Evolutionary conservation across 2,329 filamentous ascomycete genomes (phyloP).

Genomic region (Cercospora sesami): DNA sequence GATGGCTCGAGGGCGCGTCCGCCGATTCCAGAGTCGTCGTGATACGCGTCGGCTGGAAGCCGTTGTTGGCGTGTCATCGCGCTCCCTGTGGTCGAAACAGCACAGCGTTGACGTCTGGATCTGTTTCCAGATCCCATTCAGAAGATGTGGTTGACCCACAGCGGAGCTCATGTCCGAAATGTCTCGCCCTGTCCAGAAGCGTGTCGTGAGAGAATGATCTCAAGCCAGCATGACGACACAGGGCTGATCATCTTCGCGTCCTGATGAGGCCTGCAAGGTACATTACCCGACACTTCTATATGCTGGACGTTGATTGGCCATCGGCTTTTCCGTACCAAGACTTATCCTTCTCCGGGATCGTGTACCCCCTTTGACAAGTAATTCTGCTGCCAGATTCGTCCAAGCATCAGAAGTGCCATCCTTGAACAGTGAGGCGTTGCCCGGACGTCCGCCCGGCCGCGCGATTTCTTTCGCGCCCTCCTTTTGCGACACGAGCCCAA

Average conservation of each 20-base stretch:
- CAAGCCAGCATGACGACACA: neutral
- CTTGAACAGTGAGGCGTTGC: constrained; percentile 1
- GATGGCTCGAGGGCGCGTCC: neutral
- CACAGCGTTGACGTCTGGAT: neutral
- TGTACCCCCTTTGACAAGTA: neutral
- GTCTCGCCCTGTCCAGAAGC: constrained; percentile 1
- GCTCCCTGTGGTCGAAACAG: neutral
- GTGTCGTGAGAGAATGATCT: neutral
- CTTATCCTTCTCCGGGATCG: neutral
- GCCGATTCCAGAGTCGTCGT: neutral
- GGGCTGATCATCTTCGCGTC: neutral
- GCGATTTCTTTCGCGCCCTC: constrained; percentile 9
- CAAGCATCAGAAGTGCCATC: neutral
- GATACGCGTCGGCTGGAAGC: neutral
- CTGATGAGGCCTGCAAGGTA: constrained; percentile 1
- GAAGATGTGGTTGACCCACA: neutral
- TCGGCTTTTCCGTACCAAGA: neutral
- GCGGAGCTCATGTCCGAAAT: constrained; percentile 7
- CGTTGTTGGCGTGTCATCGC: neutral
- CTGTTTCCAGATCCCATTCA: neutral
- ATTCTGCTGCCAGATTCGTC: constrained; percentile 2
- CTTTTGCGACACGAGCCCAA: constrained; percentile 17
- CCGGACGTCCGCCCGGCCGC: neutral
- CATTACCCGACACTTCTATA: neutral
- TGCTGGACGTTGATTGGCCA: neutral